Evolutionary conservation across 169 alveolate species (phyloP), one percentile per base, ranked within the genome.

Genomic region (Cryptosporidium bovis): DNA sequence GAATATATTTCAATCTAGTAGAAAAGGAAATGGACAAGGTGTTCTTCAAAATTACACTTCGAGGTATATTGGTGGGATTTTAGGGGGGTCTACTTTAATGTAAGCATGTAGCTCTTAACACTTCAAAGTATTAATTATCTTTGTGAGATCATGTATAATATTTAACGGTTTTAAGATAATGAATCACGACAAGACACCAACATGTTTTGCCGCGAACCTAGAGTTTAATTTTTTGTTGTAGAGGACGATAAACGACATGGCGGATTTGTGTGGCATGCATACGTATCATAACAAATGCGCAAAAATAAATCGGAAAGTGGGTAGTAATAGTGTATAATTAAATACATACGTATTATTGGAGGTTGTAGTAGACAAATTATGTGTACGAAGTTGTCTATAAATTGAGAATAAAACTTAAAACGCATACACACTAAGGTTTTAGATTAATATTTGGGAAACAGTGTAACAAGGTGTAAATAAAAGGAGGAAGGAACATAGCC

Each of bases 241-340:
- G 44, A 24, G 51, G 67, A 33, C 51, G 36, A 18, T 69, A 27
- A 34, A 69, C 83, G 83, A 69, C 83, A 31, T 69, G 66, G 83
- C 83, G 83, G 83, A 69, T 69, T 69, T 69, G 83, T 69, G 83
- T 69, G 83, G 83, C 68, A 69, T 69, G 67, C 67, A 51, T 69
- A 69, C 83, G 83, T 69, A 69, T 18, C 51, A 50, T 51, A 53
- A 15, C 51, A 29, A 16, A 53, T 53, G 29, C 64, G 29, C 64
- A 53, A 20, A 48, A 53, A 53, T 1, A 53, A 40, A 40, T 40
- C 48, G 10, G 48, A 40, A 40, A 40, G 48, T 40, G 48, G 48
- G 48, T 40, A 40, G 0, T 40, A 40, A 40, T 40, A 40, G 4
- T 40, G 48, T 40, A 40, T 40, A 40, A 40, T 40, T 40, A 40